These are phyloP conservation scores for Trichoderma virens DNA, from an alignment of 495 filamentous ascomycete genomes.

Conservation along the genomic window DNA sequence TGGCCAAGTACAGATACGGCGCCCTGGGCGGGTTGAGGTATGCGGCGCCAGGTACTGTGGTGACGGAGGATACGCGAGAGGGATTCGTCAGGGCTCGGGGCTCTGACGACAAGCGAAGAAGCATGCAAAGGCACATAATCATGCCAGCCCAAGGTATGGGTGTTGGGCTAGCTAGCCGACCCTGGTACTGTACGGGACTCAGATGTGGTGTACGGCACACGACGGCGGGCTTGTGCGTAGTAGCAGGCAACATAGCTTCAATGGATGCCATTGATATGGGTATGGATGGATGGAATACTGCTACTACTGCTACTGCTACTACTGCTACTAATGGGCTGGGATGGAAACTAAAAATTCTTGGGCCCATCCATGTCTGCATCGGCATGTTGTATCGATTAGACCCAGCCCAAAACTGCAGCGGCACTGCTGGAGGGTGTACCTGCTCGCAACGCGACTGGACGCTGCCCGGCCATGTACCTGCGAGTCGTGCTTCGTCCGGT, in stretches of 20 bases:
- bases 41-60: not conserved
- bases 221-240: too few species aligned
- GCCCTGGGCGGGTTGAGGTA: not conserved
- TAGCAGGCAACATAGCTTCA: too few species aligned
- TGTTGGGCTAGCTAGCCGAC: too few species aligned
- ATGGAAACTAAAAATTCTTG: too few species aligned
- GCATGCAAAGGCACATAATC: not conserved
- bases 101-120: not conserved
- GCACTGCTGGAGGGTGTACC: not conserved
- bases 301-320: too few species aligned
- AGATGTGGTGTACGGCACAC: too few species aligned
- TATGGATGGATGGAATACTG: too few species aligned
- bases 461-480: not conserved
- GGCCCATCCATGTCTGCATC: not conserved
- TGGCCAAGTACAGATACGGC: not conserved
- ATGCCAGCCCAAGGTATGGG: not conserved
- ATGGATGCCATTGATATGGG: too few species aligned
- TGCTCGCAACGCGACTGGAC: not conserved
- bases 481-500: not conserved
- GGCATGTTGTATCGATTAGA: conserved; percentile 5
- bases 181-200: not conserved
- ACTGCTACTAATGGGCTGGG: too few species aligned
- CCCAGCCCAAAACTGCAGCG: not conserved
- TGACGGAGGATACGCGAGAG: not conserved
- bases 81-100: not conserved